Evolutionary conservation across 441 rosid genomes (phyloP), one percentile per base, ranked within the genome.

Genomic region (Bocquillonia castaneifolia): DNA sequence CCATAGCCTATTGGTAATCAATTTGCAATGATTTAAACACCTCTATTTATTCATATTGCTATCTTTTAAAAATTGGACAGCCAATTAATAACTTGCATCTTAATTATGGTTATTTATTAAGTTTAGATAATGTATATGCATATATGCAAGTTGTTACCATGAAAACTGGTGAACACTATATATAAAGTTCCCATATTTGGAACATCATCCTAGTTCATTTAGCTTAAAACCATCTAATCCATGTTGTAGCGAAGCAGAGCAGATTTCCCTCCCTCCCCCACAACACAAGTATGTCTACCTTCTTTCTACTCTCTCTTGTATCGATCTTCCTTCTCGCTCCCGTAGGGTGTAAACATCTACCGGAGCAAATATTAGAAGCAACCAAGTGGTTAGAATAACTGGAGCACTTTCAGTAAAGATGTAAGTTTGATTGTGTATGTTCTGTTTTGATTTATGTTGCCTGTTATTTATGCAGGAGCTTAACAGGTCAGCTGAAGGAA

Each of bases 401-500:
- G 1, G 3, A 62, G 37, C 45, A 48, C 6, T 48, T 20, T 18
- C 10, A 10, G 1, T 48, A 20, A 5, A 10, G 4, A 55, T 44
- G 7, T n/a, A 17, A n/a, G 10, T 69, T 59, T 14, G 34, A 1
- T 39, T 26, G 20, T 65, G 18, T 17, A 37, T 18, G 37, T 37
- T 62, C 42, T 25, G 47, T n/a, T n/a, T n/a, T n/a, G 15, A 9
- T 36, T 15, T 36, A 1, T 55, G 47, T 50, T 34, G 56, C 25
- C n/a, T 44, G 31, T 51, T 26, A 22, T 67, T 0, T 45, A 26
- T 44, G 31, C 69, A 84, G 88, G 83, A 68, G 67, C 53, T 48
- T 72, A 25, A 60, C 71, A 25, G 74, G 89, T 77, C 80, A 88
- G 78, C 83, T 77, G 72, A 72, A 85, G 70, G 91, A 78, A 0